Percentiles rank a stretch among this genome's conserved stretches.
Conservation (phyloP, 768 basidiomycete genomes). For the Kwoniella botswanensis region DNA sequence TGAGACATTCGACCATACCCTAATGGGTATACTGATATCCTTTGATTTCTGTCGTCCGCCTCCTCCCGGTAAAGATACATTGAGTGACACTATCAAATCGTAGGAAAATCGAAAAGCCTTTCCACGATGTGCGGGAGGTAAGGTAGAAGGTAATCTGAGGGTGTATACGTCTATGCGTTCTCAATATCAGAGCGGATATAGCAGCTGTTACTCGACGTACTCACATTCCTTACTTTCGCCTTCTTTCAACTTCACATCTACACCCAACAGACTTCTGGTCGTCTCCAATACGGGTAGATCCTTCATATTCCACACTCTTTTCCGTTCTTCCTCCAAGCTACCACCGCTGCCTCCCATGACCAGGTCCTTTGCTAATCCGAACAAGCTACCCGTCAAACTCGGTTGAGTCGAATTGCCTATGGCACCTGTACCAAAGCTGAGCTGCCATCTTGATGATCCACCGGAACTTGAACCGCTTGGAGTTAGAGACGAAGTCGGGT, state of each 20-base stretch:
- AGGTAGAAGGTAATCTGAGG: conserved; percentile 71
- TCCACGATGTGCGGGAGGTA: conserved; percentile 91
- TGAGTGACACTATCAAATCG: conserved; percentile 85
- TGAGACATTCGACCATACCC: conserved; percentile 84
- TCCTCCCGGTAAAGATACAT: conserved; percentile 45
- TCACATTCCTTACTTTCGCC: conserved; percentile 83
- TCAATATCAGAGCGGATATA: conserved; percentile 15
- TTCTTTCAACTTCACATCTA: conserved; percentile 80
- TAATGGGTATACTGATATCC: conserved; percentile 79
- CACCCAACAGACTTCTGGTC: conserved; percentile 83
- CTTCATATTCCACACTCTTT: conserved; percentile 57
- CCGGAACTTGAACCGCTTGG: neutral
- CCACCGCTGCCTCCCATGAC: conserved; percentile 54
- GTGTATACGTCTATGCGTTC: conserved; percentile 73
- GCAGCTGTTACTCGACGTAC: conserved; percentile 53
- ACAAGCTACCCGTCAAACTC: conserved; percentile 55
- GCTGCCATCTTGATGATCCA: conserved; percentile 45
- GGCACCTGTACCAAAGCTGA: conserved; percentile 53
- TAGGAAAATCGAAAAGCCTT: conserved; percentile 84
- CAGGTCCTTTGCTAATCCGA: conserved; percentile 51
- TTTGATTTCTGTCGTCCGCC: conserved; percentile 62
- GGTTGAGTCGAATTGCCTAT: conserved; percentile 52
- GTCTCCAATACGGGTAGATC: conserved; percentile 81
- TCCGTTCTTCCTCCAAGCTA: conserved; percentile 59
- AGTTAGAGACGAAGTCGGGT: conserved; percentile 18